These are phyloP conservation scores for Hydrangea macrophylla DNA, from an alignment of 148 eudicot species.

Conservation along the genomic window DNA sequence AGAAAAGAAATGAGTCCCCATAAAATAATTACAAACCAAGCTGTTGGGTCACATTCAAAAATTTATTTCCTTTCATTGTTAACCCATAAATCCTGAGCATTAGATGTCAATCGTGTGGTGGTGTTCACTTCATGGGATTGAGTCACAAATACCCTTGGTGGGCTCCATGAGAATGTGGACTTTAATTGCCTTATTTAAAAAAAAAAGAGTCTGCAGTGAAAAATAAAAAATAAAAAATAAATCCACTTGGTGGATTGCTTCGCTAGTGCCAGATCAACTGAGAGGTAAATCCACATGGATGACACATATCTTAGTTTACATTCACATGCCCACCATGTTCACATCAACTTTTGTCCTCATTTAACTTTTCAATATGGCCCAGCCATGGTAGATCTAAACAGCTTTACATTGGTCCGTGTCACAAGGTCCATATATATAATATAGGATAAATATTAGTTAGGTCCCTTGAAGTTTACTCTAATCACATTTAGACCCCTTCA, in stretches of 20 bases:
- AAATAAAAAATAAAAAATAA: background rate
- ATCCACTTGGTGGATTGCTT: slow-evolving; percentile 14
- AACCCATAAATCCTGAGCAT: background rate
- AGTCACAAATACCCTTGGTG: slow-evolving; percentile 15
- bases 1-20: background rate
- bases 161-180: slow-evolving; percentile 3
- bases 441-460: too few relatives aligned
- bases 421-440: background rate
- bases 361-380: slow-evolving; percentile 30
- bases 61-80: slow-evolving; percentile 8
- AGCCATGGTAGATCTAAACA: slow-evolving; percentile 22
- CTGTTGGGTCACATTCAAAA: slow-evolving; percentile 18
- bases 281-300: slow-evolving; percentile 49
- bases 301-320: slow-evolving; percentile 42
- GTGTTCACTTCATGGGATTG: slow-evolving; percentile 13
- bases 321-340: slow-evolving; percentile 68
- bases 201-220: background rate
- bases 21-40: background rate
- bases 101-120: slow-evolving; percentile 14
- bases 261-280: slow-evolving; percentile 30
- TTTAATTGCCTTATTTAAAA: background rate
- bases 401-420: slow-evolving; percentile 29
- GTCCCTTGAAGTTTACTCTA: too few relatives aligned
- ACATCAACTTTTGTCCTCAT: slow-evolving; percentile 30
- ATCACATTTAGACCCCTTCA: too few relatives aligned